Percentiles rank a stretch among this genome's conserved stretches.
Evolutionary conservation across 306 rosid species (phyloP).

Genomic region (Senna tora): DNA sequence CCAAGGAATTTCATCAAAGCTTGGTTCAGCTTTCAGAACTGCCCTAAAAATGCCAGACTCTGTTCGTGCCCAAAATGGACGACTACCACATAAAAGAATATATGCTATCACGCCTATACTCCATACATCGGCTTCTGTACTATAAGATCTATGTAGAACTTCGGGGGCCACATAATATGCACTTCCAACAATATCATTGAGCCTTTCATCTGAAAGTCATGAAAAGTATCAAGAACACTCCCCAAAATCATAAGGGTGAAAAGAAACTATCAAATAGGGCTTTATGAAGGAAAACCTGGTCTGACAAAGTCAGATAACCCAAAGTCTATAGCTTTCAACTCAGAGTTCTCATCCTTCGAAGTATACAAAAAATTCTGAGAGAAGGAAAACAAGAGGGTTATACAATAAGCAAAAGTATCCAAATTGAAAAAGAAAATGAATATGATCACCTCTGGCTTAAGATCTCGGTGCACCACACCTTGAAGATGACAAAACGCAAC

Average conservation of each 20-base stretch:
- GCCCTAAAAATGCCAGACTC: conserved; percentile 76
- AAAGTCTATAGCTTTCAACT: conserved; percentile 77
- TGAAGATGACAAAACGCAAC: conserved; percentile 81
- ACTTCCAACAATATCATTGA: conserved; percentile 78
- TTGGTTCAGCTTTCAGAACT: conserved; percentile 71
- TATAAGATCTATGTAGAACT: conserved; percentile 69
- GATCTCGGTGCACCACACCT: conserved; percentile 84
- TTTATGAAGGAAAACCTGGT: conserved; percentile 52
- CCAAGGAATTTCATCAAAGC: conserved; percentile 77
- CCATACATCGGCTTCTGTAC: conserved; percentile 82
- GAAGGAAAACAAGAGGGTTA: conserved; percentile 8
- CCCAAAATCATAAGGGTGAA: conserved; percentile 18
- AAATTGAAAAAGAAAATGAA: conserved; percentile 5
- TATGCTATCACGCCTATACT: conserved; percentile 77
- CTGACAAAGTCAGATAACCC: conserved; percentile 75
- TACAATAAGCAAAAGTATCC: conserved; percentile 1
- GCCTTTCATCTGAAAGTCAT: conserved; percentile 64
- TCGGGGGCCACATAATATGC: conserved; percentile 85
- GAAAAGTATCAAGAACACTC: conserved; percentile 14
- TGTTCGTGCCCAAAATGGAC: conserved; percentile 79
- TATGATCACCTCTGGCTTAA: conserved; percentile 72
- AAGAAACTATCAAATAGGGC: conserved; percentile 17
- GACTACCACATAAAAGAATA: conserved; percentile 79
- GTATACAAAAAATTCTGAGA: conserved; percentile 68
- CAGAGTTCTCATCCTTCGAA: conserved; percentile 62